Conservation (phyloP, 495 filamentous ascomycete genomes). For the Rostrohypoxylon terebratum region DNA sequence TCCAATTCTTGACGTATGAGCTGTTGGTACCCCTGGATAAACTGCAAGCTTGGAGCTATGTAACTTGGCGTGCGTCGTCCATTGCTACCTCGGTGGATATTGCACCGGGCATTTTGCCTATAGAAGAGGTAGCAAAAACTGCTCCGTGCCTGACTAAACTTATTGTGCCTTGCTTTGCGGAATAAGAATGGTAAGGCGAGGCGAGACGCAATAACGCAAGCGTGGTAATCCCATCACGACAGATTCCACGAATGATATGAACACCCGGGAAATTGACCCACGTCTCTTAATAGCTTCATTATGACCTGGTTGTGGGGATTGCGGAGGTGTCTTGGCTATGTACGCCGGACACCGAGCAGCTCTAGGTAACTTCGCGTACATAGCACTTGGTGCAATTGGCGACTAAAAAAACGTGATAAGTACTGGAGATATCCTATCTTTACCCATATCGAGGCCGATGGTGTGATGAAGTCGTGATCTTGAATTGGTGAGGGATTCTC, state of each 20-base stretch:
- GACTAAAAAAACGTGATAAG: slow-evolving; percentile 8
- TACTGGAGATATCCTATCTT: slow-evolving; percentile 13
- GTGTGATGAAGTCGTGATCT: neutral
- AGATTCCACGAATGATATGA: slow-evolving; percentile 43
- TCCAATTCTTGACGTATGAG: slow-evolving; percentile 25
- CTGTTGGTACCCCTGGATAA: slow-evolving; percentile 25
- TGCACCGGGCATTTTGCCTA: slow-evolving; percentile 36
- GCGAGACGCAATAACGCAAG: slow-evolving; percentile 25
- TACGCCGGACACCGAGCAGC: neutral
- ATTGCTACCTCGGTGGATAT: slow-evolving; percentile 43
- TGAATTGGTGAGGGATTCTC: neutral
- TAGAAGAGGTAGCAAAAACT: slow-evolving; percentile 14
- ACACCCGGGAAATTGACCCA: slow-evolving; percentile 4
- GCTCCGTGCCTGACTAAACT: slow-evolving; percentile 20
- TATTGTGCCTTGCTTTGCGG: neutral
- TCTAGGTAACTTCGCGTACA: neutral
- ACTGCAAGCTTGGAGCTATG: slow-evolving; percentile 23
- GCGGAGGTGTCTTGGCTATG: slow-evolving; percentile 26
- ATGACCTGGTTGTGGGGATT: slow-evolving; percentile 28
- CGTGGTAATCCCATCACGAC: slow-evolving; percentile 14
- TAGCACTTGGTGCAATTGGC: neutral
- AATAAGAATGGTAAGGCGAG: neutral
- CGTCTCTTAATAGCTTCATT: slow-evolving; percentile 19
- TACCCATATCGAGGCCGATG: neutral
- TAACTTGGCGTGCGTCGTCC: slow-evolving; percentile 31